Base-by-base conservation (phyloP, 2,329 filamentous ascomycete species). In the Fusarium pseudograminearum region DNA sequence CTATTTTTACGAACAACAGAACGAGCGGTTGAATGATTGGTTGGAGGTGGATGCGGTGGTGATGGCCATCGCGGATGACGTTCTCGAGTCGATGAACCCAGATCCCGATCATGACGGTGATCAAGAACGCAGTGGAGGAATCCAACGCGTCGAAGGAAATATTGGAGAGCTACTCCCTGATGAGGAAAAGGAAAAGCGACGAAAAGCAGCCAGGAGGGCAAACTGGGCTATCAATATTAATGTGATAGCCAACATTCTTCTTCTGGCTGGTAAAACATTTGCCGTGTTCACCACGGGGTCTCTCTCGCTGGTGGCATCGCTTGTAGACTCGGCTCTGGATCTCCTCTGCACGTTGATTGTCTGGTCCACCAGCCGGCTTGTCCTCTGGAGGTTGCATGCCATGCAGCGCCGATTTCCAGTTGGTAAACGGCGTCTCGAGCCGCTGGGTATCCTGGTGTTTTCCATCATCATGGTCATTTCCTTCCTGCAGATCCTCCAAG, bases 391-490 rank as follows among this genome's bases (percentile, higher is more conserved):
- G n/a, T 24, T 79, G 12, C 65, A 73, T 0, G 74, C 76, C 1
- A 74, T 79, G 56, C 87, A 88, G 71, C 91, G 93, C 76, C 84
- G 86, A 3, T 94, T 93, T 70, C 92, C 92, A 0, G 89, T 93
- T 18, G 92, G 92, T 6, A 85, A 91, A 22, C 86, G 91, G 20
- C 78, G 82, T 24, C 83, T 94, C 26, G 92, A 94, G 73, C 92
- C 92, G 0, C 84, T 94, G 5, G 92, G 92, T 20, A 90, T 94
- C 11, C 83, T 94, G 2, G 88, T 94, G 41, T 94, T 94, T 80
- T 91, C 90, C 22, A 87, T 93, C 67, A 91, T 94, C 76, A 94
- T 94, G 91, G 90, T 94, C 67, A 93, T 91, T 0, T 92, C 91
- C 0, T 94, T 94, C 79, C 85, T 89, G 65, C 92, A 94, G 79